These are phyloP conservation scores for Amaranthus cruentus DNA, from an alignment of 148 eudicot species.

Conservation along the genomic window DNA sequence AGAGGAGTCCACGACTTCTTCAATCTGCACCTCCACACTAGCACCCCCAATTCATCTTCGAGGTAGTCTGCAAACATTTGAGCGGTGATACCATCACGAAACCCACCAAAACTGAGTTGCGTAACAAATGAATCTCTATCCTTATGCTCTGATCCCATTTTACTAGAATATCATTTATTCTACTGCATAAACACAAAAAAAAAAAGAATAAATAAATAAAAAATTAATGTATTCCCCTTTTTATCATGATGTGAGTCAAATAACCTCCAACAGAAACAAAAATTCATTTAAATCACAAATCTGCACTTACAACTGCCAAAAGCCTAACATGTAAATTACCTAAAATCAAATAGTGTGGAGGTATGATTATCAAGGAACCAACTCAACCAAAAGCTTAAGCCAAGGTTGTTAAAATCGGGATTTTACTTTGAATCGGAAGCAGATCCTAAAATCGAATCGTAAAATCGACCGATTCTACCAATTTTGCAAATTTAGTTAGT, in stretches of 20 bases:
- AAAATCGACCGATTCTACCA: too few relatives aligned
- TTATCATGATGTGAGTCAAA: neutral
- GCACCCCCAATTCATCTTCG: slow-evolving; percentile 45
- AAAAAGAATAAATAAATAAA: neutral
- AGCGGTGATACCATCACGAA: slow-evolving; percentile 53
- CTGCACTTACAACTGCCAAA: neutral
- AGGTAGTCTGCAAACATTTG: slow-evolving; percentile 51
- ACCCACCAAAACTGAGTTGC: slow-evolving; percentile 80
- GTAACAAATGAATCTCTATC: slow-evolving; percentile 50
- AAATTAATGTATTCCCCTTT: neutral
- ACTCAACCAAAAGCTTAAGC: too few relatives aligned
- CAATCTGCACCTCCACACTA: slow-evolving; percentile 75
- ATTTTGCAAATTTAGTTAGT: too few relatives aligned
- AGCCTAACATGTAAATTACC: too few relatives aligned
- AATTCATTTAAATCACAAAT: neutral
- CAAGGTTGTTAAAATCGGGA: too few relatives aligned
- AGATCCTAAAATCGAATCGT: too few relatives aligned
- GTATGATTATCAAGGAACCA: too few relatives aligned
- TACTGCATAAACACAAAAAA: slow-evolving; percentile 6
- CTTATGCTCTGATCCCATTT: slow-evolving; percentile 48
- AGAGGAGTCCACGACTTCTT: slow-evolving; percentile 86
- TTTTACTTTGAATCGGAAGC: too few relatives aligned
- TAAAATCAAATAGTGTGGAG: too few relatives aligned
- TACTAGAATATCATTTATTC: neutral
- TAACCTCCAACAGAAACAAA: neutral